A percentile compares a stretch with the other conserved stretches of the same genome.
Evolutionary conservation across 2,329 filamentous ascomycete species (phyloP).

Genomic region (Penicillium sp.): DNA sequence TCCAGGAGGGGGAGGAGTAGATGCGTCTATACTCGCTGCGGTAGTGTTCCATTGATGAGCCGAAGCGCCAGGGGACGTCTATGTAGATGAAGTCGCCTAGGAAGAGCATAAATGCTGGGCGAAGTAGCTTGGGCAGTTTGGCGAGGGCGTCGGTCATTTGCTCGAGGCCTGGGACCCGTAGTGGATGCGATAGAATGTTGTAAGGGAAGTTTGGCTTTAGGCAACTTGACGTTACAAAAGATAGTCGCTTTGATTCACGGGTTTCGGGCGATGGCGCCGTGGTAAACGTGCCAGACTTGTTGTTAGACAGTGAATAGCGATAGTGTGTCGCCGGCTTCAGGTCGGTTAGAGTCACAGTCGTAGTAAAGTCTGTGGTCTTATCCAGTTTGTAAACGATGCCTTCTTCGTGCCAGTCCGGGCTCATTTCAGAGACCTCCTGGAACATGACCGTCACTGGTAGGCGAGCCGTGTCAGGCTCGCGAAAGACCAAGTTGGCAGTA

Average conservation of each 20-base stretch:
- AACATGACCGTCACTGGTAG: conserved; percentile 74
- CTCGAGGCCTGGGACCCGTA: conserved; percentile 76
- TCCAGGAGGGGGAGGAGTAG: conserved; percentile 95
- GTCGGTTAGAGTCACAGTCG: conserved; percentile 63
- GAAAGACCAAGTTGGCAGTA: conserved; percentile 75
- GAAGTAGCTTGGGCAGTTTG: conserved; percentile 57
- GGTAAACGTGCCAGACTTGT: conserved; percentile 77
- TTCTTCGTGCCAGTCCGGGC: conserved; percentile 59
- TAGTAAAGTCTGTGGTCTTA: conserved; percentile 79
- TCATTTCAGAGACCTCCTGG: conserved; percentile 33
- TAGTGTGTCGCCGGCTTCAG: conserved; percentile 71
- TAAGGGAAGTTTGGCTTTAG: conserved; percentile 92
- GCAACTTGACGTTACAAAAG: conserved; percentile 89
- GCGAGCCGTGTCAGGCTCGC: conserved; percentile 73
- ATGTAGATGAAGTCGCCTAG: conserved; percentile 50
- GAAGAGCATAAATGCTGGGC: conserved; percentile 59
- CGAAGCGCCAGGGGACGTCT: conserved; percentile 81
- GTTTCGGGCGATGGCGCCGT: conserved; percentile 70
- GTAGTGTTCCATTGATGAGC: conserved; percentile 70
- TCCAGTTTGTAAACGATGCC: conserved; percentile 65
- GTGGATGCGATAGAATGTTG: conserved; percentile 73
- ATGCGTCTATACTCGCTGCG: conserved; percentile 89
- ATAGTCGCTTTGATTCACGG: conserved; percentile 67
- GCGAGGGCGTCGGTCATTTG: conserved; percentile 72
- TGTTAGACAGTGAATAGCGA: conserved; percentile 82